These are phyloP conservation scores for Panaeolus papilionaceus DNA, from an alignment of 768 basidiomycete genomes.

Conservation along the genomic window DNA sequence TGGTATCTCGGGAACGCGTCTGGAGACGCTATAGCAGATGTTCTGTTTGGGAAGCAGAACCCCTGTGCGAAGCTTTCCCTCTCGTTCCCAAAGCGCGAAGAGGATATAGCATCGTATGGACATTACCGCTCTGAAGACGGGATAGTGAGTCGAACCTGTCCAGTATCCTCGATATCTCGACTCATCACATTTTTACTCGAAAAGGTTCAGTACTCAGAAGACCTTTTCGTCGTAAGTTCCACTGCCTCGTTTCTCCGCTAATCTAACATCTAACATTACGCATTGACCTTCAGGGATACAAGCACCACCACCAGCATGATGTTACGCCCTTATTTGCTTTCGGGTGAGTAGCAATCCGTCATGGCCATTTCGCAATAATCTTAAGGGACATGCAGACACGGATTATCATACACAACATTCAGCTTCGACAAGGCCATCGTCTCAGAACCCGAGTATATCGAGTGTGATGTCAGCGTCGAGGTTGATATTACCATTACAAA, in stretches of 20 bases:
- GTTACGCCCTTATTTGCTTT: constrained; percentile 75
- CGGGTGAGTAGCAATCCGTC: constrained; percentile 51
- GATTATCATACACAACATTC: constrained; percentile 82
- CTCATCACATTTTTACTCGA: no score
- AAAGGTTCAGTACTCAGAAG: constrained; percentile 67
- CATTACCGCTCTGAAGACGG: constrained; percentile 77
- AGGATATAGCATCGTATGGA: constrained; percentile 74
- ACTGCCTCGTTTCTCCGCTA: neutral
- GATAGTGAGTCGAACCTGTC: constrained; percentile 40
- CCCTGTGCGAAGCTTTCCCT: constrained; percentile 78
- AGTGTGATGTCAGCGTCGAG: constrained; percentile 53
- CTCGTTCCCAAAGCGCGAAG: constrained; percentile 77
- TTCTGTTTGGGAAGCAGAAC: constrained; percentile 79
- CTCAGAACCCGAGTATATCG: constrained; percentile 46
- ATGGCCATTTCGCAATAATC: neutral
- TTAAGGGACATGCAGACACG: constrained; percentile 44
- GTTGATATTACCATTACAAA: constrained; percentile 51
- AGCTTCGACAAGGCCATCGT: constrained; percentile 56
- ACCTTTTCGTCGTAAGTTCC: constrained; percentile 65
- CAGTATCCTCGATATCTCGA: constrained; percentile 3
- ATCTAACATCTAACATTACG: neutral
- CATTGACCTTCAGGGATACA: constrained; percentile 58
- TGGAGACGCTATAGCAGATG: constrained; percentile 82
- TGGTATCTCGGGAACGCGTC: constrained; percentile 90
- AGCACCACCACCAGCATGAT: constrained; percentile 70